Conservation (phyloP, 192 early-diverging fungal species). For the Gonapodya prolifera region DNA sequence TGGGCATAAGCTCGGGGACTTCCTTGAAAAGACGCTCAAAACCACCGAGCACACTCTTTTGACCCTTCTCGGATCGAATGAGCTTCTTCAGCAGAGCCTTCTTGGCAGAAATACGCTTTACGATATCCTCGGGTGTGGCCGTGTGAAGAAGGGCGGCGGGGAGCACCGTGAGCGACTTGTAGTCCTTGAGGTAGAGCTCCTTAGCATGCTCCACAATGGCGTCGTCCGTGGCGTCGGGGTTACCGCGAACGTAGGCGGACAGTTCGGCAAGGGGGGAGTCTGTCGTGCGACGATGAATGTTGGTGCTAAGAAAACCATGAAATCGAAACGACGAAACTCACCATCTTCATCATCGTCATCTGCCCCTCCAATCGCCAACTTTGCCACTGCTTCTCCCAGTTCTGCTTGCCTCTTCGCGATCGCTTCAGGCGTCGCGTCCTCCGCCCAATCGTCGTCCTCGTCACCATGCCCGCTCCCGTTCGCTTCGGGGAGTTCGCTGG, state of each 20-base stretch:
- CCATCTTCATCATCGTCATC: constrained; percentile 37
- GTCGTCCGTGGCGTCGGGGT: constrained; percentile 32
- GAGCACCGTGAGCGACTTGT: constrained; percentile 70
- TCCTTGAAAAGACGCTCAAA: constrained; percentile 72
- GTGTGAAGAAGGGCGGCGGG: constrained; percentile 65
- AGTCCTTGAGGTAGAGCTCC: constrained; percentile 63
- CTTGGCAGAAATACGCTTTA: constrained; percentile 25
- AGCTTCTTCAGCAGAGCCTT: constrained; percentile 60
- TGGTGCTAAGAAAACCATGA: no score
- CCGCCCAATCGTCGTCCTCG: constrained; percentile 63
- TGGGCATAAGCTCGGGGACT: constrained; percentile 36
- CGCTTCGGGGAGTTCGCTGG: constrained; percentile 39
- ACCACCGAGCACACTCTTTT: constrained; percentile 80
- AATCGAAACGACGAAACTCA: constrained; percentile 55
- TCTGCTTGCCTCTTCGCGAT: constrained; percentile 61
- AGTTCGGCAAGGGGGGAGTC: neutral
- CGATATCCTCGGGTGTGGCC: constrained; percentile 54
- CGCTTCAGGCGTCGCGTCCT: constrained; percentile 68
- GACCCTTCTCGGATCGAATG: constrained; percentile 65
- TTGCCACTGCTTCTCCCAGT: constrained; percentile 32
- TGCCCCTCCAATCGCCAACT: constrained; percentile 12
- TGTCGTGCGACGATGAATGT: neutral
- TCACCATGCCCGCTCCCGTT: constrained; percentile 39
- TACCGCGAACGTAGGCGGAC: constrained; percentile 10
- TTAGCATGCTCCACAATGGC: constrained; percentile 60